Percentiles rank a stretch among this genome's conserved stretches.
These are phyloP conservation scores for Curvularia sp. DNA, from an alignment of 2,329 filamentous ascomycete genomes.

Conservation along the genomic window DNA sequence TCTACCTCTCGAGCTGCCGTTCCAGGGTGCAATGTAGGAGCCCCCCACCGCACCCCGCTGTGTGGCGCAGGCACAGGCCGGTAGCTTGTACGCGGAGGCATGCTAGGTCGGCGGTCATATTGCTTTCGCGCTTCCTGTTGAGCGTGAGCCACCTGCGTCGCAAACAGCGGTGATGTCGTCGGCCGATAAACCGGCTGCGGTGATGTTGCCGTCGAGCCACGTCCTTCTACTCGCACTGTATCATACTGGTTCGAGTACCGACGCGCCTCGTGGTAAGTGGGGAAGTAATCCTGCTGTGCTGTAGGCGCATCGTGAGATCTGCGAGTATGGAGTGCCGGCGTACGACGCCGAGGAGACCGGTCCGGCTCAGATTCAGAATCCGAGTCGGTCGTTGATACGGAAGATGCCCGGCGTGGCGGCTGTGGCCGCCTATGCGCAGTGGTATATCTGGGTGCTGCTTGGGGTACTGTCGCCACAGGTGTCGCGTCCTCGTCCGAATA, in stretches of 20 bases:
- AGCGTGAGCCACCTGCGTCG: conserved; percentile 53
- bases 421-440: conserved; percentile 42
- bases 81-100: conserved; percentile 38
- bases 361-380: conserved; percentile 38
- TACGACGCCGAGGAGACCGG: conserved; percentile 34
- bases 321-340: conserved; percentile 48
- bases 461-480: conserved; percentile 35
- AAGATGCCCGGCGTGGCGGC: conserved; percentile 43
- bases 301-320: conserved; percentile 53
- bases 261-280: conserved; percentile 40
- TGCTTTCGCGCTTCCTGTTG: conserved; percentile 38
- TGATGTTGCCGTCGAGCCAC: conserved; percentile 27
- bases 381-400: conserved; percentile 43
- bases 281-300: conserved; percentile 50
- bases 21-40: conserved; percentile 20
- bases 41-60: conserved; percentile 34
- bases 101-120: conserved; percentile 39
- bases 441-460: conserved; percentile 29
- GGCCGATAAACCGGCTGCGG: conserved; percentile 52
- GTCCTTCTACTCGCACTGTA: conserved; percentile 22
- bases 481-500: conserved; percentile 41
- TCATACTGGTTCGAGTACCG: conserved; percentile 38
- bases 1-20: conserved; percentile 35
- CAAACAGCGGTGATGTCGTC: conserved; percentile 56
- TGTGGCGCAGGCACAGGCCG: conserved; percentile 25